Conservation (phyloP, 352 stramenopile genomes). For the Pythium monospermum region DNA sequence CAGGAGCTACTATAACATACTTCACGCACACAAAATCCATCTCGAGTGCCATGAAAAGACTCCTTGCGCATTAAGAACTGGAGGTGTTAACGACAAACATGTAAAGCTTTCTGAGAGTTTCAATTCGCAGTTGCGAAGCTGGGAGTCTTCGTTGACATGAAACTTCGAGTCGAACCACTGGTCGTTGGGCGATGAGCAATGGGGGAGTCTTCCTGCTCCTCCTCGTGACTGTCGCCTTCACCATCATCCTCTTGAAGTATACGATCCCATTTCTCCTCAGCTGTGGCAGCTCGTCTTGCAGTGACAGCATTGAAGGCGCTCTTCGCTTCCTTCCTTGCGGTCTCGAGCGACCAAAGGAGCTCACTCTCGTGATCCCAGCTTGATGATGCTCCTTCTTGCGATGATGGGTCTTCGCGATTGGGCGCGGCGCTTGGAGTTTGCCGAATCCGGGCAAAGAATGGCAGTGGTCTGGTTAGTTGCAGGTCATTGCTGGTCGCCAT, state of each 20-base stretch:
- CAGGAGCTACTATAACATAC: too few species aligned
- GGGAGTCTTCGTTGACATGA: not conserved
- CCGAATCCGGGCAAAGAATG: slow-evolving; percentile 12
- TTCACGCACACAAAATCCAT: too few species aligned
- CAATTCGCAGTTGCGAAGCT: not conserved
- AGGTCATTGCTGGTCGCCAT: too few species aligned
- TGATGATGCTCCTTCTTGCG: not conserved
- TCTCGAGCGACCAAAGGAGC: slow-evolving; percentile 1
- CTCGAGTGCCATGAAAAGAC: too few species aligned
- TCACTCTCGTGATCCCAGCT: slow-evolving; percentile 11
- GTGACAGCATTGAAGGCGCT: slow-evolving; percentile 11
- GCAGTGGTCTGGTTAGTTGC: too few species aligned
- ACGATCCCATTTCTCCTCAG: slow-evolving; percentile 73
- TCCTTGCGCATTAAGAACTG: too few species aligned
- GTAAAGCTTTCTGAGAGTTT: not conserved
- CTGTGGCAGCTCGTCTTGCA: slow-evolving; percentile 15
- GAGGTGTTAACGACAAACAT: not conserved
- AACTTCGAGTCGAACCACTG: not conserved
- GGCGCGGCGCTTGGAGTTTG: not conserved
- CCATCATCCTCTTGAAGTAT: slow-evolving; percentile 47
- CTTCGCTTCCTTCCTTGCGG: not conserved
- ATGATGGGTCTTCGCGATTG: not conserved
- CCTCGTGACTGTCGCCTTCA: slow-evolving; percentile 12
- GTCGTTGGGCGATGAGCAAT: too few species aligned
- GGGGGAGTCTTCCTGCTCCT: not conserved